Base-by-base conservation (phyloP, 2,329 filamentous ascomycete species). In the Talaromyces sp. region DNA sequence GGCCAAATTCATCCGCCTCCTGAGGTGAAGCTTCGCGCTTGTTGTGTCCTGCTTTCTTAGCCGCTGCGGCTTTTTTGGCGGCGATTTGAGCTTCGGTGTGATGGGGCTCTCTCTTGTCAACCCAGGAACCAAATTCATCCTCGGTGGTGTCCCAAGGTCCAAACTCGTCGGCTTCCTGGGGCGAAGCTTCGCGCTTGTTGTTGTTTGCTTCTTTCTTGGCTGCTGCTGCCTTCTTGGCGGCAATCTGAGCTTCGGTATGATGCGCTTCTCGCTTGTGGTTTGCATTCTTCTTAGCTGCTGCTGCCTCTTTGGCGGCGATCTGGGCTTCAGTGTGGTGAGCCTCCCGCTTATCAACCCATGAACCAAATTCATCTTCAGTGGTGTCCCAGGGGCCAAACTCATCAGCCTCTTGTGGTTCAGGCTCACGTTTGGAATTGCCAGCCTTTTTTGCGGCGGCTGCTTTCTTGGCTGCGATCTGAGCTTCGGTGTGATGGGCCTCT, bases 31-130 rank as follows among this genome's bases (percentile, higher is more conserved):
- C 54, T 43, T 61, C 59, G 22, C 34, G 34, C 34, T 13, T 10
- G 22, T 27, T 51, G 2, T 27, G 25, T 27, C 22, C 22, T 13
- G 25, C 11, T 13, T 40, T 40, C 54, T 58, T 58, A 7, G 54
- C 31, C 11, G 54, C 54, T 3, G 53, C 53, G 8, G 53, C 53
- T 6, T 58, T 25, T n/a, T 58, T 58, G 54, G 54, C 54, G 5
- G 54, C 54, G 25, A 58, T 58, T n/a, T 58, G 54, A 40, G 54
- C 54, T 40, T 58, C 54, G n/a, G 54, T 58, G 36, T 58, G 54
- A 25, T 58, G 54, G 15, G 54, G 10, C 0, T 36, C 31, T 40
- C 54, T 40, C 19, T 58, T 58, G 19, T 58, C 56, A 27, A 58
- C 56, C 56, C 56, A 58, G 15, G 56, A 58, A 5, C 56, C 56